Conservation (phyloP, 345 rosid genomes). For the Eucalyptus regnans region DNA sequence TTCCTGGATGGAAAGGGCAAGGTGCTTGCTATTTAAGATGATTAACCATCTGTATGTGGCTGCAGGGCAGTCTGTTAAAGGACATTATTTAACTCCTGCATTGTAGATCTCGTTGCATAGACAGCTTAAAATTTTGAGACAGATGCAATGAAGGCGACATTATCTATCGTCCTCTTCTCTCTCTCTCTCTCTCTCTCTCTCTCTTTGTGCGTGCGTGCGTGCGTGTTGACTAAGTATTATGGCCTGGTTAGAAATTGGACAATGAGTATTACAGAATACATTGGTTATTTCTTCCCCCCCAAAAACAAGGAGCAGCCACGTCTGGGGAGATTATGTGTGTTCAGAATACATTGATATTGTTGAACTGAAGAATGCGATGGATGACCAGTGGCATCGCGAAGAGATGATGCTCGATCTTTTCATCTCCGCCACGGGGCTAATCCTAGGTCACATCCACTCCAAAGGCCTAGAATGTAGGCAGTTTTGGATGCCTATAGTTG, state of each 20-base stretch:
- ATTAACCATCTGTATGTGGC: not conserved
- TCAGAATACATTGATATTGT: too few relatives aligned
- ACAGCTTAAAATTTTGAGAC: not conserved
- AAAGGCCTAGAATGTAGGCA: too few relatives aligned
- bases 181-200: not conserved
- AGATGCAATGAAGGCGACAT: not conserved
- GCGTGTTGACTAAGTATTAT: not conserved
- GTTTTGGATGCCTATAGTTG: too few relatives aligned
- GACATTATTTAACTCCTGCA: not conserved
- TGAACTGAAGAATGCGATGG: too few relatives aligned
- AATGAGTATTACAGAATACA: not conserved
- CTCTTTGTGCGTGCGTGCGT: too few relatives aligned
- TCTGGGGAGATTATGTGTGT: too few relatives aligned
- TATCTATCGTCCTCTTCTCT: not conserved
- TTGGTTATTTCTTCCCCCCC: not conserved
- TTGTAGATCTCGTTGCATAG: not conserved
- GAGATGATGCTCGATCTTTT: too few relatives aligned
- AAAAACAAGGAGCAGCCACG: not conserved
- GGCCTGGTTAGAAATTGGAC: not conserved
- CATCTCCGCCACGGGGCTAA: too few relatives aligned
- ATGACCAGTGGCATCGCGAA: too few relatives aligned
- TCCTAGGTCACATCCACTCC: too few relatives aligned
- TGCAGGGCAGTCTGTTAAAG: not conserved
- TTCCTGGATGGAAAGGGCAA: constrained; percentile 35
- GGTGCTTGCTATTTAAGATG: not conserved